Evolutionary conservation across 441 rosid species (phyloP), one percentile per base, ranked within the genome.

Genomic region (Bocquillonia castaneifolia): DNA sequence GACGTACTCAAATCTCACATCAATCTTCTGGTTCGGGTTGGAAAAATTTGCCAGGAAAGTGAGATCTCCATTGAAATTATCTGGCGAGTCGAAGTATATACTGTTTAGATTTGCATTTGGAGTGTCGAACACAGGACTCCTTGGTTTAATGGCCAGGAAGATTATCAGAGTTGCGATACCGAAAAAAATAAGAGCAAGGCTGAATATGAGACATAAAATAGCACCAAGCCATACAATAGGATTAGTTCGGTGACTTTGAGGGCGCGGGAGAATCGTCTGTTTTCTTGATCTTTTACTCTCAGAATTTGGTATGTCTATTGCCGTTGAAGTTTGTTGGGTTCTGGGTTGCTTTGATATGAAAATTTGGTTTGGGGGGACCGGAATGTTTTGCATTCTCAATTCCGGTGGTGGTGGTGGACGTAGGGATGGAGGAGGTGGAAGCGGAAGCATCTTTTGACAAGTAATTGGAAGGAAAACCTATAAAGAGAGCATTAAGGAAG

Each of bases 31-130:
- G 72, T 91, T 93, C 15, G 93, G 96, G 72, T 91, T 91, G 67
- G 96, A 82, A 74, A 91, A 86, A 42, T 89, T 89, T 13, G 83
- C 85, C 2, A 83, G 77, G 76, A 90, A 75, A 71, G 82, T 77
- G 68, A 93, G 66, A 59, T 93, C 91, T 5, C 93, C 94, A 0
- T 89, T 93, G 83, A 93, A 84, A 78, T 83, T 86, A 61, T 80
- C 89, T 0, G 91, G 89, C 2, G 96, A 82, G 67, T 88, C 94
- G 44, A 93, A 86, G 89, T 82, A 84, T 74, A 89, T 72, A 54
- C 74, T 80, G 76, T 77, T 93, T 77, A 93, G 91, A 51, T 70
- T 84, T 42, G 91, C 97, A n/a, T 78, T 79, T 0, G 91, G 80
- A 62, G 84, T 85, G 79, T 93, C 98, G 56, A 91, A 93, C 47